Percentiles rank a stretch among this genome's conserved stretches.
phyloP scores from a whole-genome alignment of 2,329 filamentous ascomycete genomes.

The Didymella sp. region DNA sequence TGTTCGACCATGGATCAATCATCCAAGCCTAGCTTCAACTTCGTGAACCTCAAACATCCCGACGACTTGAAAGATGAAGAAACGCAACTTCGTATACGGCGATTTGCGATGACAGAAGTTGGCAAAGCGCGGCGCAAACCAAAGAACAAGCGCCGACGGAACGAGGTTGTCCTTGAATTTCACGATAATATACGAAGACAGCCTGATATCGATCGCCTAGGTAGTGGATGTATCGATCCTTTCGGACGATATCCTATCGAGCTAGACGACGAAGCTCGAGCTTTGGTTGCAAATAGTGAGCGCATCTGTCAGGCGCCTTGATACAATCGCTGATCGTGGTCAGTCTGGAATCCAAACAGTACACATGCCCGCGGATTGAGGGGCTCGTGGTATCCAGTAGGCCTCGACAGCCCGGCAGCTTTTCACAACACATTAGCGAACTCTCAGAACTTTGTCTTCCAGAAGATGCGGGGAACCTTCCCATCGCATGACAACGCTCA shows the following conservation, averaged over 20 bases:
- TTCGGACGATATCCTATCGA: conserved; percentile 37
- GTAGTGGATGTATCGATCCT: conserved; percentile 34
- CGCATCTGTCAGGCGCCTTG: neutral
- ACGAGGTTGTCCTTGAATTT: conserved; percentile 40
- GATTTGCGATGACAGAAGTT: conserved; percentile 45
- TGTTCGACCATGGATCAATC: conserved; percentile 32
- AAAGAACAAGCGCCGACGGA: conserved; percentile 35
- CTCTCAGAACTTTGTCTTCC: conserved; percentile 36
- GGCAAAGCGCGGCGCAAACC: conserved; percentile 38
- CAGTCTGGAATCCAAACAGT: conserved; percentile 36
- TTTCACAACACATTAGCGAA: conserved; percentile 40
- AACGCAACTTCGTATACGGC: conserved; percentile 40
- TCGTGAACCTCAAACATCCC: conserved; percentile 42
- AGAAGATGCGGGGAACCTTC: conserved; percentile 29
- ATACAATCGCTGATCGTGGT: conserved; percentile 17
- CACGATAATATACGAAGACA: conserved; percentile 19
- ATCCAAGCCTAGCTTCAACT: conserved; percentile 37
- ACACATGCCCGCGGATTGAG: conserved; percentile 33
- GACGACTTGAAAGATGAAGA: conserved; percentile 43
- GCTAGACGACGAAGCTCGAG: conserved; percentile 32
- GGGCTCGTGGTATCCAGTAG: conserved; percentile 39
- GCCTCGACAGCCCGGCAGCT: conserved; percentile 28
- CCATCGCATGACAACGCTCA: conserved; percentile 29
- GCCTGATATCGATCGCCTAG: conserved; percentile 28
- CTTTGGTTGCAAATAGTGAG: conserved; percentile 37